A percentile compares a stretch with the other conserved stretches of the same genome.
Evolutionary conservation across 2,329 filamentous ascomycete genomes (phyloP).

Genomic region (Trichoderma aggressivum): DNA sequence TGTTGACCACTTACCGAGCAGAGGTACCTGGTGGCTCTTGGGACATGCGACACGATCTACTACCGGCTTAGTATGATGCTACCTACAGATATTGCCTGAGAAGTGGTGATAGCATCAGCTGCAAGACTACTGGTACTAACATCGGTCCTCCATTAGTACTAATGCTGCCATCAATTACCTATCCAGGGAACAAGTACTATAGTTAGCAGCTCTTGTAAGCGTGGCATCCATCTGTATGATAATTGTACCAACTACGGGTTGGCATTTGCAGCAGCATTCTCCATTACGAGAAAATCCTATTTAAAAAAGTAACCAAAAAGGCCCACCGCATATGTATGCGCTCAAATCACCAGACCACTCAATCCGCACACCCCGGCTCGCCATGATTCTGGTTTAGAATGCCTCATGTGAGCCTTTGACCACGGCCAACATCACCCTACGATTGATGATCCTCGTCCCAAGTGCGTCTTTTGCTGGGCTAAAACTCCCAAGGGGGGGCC

Average conservation of each 20-base stretch:
- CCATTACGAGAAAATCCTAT: background rate
- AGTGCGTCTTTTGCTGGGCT: conserved; percentile 1
- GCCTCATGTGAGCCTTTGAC: background rate
- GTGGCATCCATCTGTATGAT: background rate
- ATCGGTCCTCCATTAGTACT: background rate
- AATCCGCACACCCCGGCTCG: background rate
- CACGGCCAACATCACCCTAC: background rate
- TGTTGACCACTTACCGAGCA: background rate
- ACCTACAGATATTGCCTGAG: background rate
- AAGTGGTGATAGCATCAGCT: background rate
- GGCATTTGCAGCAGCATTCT: background rate
- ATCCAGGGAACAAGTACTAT: background rate
- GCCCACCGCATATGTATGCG: conserved; percentile 11
- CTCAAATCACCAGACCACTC: conserved; percentile 13
- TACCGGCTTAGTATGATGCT: background rate
- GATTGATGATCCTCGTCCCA: background rate
- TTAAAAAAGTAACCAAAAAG: background rate
- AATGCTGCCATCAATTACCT: background rate
- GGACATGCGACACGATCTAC: background rate
- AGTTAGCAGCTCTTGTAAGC: background rate
- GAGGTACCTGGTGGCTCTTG: background rate
- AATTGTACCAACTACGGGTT: background rate
- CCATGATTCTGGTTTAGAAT: background rate
- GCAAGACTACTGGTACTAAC: background rate
- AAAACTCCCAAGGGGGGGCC: background rate